phyloP scores from a whole-genome alignment of 768 basidiomycete species.

The Gautieria morchelliformis region DNA sequence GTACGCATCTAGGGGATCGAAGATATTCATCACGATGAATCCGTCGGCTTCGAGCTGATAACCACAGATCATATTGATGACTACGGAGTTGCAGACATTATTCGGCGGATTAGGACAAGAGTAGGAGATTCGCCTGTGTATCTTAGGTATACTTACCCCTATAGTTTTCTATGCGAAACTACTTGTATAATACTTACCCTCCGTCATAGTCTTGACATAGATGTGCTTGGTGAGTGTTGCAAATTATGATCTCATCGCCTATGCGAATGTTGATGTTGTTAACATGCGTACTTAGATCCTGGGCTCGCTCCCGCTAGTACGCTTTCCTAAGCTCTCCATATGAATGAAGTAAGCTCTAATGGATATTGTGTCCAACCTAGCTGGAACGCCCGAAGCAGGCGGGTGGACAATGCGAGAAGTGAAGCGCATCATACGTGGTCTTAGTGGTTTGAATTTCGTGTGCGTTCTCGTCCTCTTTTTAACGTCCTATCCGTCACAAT shows the following conservation, averaged over 20 bases:
- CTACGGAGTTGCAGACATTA: constrained; percentile 58
- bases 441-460: constrained; percentile 75
- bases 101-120: constrained; percentile 57
- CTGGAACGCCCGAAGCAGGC: constrained; percentile 78
- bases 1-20: constrained; percentile 33
- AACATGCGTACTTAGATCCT: constrained; percentile 42
- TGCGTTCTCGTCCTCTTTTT: constrained; percentile 25
- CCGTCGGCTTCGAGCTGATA: constrained; percentile 72
- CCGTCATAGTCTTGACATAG: constrained; percentile 58
- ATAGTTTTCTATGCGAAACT: not conserved
- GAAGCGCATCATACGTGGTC: constrained; percentile 70
- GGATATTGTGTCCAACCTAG: constrained; percentile 24
- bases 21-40: constrained; percentile 60
- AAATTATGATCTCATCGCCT: not conserved
- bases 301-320: constrained; percentile 69
- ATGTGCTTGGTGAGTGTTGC: constrained; percentile 53
- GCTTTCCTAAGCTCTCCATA: constrained; percentile 16
- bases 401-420: constrained; percentile 81
- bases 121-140: constrained; percentile 73
- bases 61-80: constrained; percentile 80
- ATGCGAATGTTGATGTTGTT: constrained; percentile 13
- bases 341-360: not conserved
- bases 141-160: constrained; percentile 41
- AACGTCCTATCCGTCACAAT: not conserved
- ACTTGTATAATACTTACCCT: not conserved